These are phyloP conservation scores for Aurantiochytrium sp. DNA, from an alignment of 108 stramenopile genomes.

Conservation along the genomic window DNA sequence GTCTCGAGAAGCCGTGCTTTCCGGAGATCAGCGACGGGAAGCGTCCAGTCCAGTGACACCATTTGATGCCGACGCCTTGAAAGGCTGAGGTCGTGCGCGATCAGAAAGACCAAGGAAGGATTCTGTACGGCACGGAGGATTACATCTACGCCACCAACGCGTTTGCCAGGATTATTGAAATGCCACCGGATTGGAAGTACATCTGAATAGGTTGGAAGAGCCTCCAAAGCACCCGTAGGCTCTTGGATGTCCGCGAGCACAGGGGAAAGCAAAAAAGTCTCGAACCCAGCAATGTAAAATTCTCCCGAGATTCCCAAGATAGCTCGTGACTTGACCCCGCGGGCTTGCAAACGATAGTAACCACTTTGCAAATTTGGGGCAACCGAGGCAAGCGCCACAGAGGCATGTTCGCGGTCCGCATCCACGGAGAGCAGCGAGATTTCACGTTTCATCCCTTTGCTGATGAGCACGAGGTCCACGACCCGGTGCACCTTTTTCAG, in stretches of 20 bases:
- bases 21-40: neutral
- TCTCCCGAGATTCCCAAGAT: neutral
- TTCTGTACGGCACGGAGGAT: neutral
- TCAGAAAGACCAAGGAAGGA: neutral
- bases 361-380: neutral
- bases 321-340: neutral
- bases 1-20: neutral
- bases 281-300: neutral
- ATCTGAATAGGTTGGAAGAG: neutral
- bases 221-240: neutral
- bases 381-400: neutral
- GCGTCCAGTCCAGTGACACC: neutral
- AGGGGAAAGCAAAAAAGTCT: neutral
- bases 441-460: neutral
- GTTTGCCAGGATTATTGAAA: neutral
- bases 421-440: neutral
- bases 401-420: neutral
- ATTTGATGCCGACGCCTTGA: neutral
- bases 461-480: neutral
- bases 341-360: neutral
- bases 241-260: neutral
- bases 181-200: neutral
- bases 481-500: neutral
- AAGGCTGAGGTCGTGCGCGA: neutral
- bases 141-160: neutral